Conservation (phyloP, 2,329 filamentous ascomycete genomes). For the Exophiala oligosperma region DNA sequence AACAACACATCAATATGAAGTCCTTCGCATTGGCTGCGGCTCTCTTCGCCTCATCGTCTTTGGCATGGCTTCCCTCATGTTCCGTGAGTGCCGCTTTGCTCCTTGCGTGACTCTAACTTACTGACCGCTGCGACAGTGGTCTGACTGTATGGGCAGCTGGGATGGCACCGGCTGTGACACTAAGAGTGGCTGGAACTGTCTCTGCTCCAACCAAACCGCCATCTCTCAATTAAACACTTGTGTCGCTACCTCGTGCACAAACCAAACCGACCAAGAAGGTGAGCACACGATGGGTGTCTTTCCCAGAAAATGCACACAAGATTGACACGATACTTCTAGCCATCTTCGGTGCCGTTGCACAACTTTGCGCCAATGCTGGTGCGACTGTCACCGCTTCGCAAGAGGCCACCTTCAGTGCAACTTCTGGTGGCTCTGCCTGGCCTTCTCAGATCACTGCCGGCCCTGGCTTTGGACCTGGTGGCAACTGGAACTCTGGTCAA, state of each 20-base stretch:
- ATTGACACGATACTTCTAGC: conserved; percentile 17
- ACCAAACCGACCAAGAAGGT: conserved; percentile 30
- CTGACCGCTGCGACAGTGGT: conserved; percentile 19
- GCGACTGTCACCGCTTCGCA: conserved; percentile 27
- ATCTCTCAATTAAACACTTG: conserved; percentile 31
- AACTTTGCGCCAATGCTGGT: conserved; percentile 30
- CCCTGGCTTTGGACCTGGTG: conserved; percentile 24
- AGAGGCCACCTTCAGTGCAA: conserved; percentile 31
- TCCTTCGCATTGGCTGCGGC: conserved; percentile 24
- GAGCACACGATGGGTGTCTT: neutral
- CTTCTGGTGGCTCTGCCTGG: conserved; percentile 27
- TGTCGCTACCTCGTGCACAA: conserved; percentile 30
- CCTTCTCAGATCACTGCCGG: conserved; percentile 26
- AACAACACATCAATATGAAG: conserved; percentile 23
- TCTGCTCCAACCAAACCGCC: conserved; percentile 29
- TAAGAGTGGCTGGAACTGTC: conserved; percentile 28
- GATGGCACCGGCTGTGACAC: conserved; percentile 26
- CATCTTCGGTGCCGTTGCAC: conserved; percentile 30
- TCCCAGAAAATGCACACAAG: neutral
- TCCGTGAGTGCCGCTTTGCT: conserved; percentile 9
- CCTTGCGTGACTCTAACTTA: neutral
- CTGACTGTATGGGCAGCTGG: conserved; percentile 29
- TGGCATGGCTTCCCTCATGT: conserved; percentile 27
- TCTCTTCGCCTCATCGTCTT: conserved; percentile 23
- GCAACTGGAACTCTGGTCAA: conserved; percentile 23